These are phyloP conservation scores for Dovyalis caffra DNA, from an alignment of 345 rosid genomes.

Conservation along the genomic window DNA sequence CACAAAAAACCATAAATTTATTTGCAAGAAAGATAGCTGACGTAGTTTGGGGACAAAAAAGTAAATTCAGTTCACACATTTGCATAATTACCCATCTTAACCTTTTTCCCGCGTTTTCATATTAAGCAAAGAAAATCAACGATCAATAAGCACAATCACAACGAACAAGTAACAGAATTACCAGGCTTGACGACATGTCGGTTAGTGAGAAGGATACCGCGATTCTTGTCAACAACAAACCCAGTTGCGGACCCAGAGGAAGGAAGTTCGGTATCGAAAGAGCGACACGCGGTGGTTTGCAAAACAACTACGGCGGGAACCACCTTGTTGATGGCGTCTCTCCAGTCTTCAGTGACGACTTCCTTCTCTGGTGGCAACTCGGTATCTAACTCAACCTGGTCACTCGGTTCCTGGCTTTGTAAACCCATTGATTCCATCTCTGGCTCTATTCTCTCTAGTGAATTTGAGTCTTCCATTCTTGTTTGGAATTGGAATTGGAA, in stretches of 20 bases:
- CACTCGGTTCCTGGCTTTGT: not conserved
- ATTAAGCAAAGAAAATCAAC: too few relatives aligned
- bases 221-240: slow-evolving; percentile 80
- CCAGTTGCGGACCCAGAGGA: slow-evolving; percentile 87
- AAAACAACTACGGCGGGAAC: slow-evolving; percentile 95
- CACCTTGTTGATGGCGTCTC: slow-evolving; percentile 62
- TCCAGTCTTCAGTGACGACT: slow-evolving; percentile 88
- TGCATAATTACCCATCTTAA: too few relatives aligned
- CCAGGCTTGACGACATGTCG: slow-evolving; percentile 97
- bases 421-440: too few relatives aligned
- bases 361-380: slow-evolving; percentile 41
- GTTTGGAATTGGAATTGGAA: too few relatives aligned
- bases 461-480: too few relatives aligned
- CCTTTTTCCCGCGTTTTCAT: too few relatives aligned
- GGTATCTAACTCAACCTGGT: slow-evolving; percentile 18
- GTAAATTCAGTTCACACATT: too few relatives aligned
- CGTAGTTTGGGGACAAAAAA: too few relatives aligned
- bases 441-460: too few relatives aligned
- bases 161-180: too few relatives aligned
- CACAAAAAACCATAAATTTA: too few relatives aligned
- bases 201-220: slow-evolving; percentile 93
- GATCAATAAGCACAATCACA: too few relatives aligned
- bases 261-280: slow-evolving; percentile 87
- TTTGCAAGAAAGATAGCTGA: not conserved
- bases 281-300: slow-evolving; percentile 78